phyloP scores from a whole-genome alignment of 2,329 filamentous ascomycete species.

The Colletotrichum sp. region DNA sequence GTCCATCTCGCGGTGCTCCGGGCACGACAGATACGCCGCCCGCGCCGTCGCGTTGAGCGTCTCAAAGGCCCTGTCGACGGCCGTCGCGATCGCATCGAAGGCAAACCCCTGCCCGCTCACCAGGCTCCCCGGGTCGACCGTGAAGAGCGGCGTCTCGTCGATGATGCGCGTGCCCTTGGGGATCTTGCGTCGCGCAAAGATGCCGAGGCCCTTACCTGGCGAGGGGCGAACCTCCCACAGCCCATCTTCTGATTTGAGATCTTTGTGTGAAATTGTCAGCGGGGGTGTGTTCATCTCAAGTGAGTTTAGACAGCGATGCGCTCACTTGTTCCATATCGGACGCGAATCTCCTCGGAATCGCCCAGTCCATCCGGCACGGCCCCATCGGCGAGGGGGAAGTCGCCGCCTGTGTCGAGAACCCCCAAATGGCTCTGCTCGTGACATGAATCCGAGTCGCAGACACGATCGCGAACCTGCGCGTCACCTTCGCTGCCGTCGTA shows the following conservation, averaged over 20 bases:
- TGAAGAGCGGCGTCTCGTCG: constrained; percentile 39
- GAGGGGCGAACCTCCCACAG: constrained; percentile 32
- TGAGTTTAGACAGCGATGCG: neutral
- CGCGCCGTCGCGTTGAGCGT: constrained; percentile 27
- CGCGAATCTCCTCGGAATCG: constrained; percentile 2
- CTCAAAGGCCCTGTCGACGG: constrained; percentile 26
- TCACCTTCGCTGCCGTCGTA: neutral
- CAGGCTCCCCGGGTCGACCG: constrained; percentile 27
- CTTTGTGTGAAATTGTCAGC: neutral
- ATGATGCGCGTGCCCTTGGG: constrained; percentile 41
- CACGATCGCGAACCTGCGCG: neutral
- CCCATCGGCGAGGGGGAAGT: neutral
- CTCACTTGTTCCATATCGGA: constrained; percentile 9
- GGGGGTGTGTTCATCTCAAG: neutral
- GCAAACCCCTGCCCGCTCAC: constrained; percentile 34
- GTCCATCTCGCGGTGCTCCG: constrained; percentile 26
- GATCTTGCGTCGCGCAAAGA: constrained; percentile 39
- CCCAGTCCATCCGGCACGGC: neutral
- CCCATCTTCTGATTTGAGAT: constrained; percentile 8
- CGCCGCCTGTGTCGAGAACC: neutral
- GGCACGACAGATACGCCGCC: constrained; percentile 29
- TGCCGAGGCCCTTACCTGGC: constrained; percentile 43
- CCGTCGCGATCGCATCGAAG: constrained; percentile 34
- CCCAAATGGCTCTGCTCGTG: neutral
- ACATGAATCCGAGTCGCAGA: neutral